Base-by-base conservation (phyloP, 371 early-diverging fungal genomes). In the Mortierella sp. region DNA sequence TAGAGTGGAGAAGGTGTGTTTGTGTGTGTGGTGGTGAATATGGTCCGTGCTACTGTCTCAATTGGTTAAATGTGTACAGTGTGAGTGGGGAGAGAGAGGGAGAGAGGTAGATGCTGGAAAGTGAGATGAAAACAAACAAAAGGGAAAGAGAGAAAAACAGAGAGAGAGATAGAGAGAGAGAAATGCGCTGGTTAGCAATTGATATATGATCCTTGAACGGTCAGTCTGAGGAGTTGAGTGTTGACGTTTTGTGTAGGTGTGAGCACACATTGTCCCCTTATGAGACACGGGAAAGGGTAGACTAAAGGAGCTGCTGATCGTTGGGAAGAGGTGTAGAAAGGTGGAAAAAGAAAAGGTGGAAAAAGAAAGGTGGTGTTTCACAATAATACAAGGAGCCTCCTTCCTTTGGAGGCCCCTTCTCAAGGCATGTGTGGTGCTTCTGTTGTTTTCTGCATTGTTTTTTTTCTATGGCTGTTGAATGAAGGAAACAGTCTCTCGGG, bases 251-350 rank as follows among this genome's bases (percentile, higher is more conserved):
- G 42, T 5, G 1, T 21, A 24, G 24, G 55, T n/a, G n/a, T 38
- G 55, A 55, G 55, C n/a, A n/a, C 6, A 0, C 55, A 58, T 44
- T 50, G 50, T 50, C 14, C 57, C 50, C 74, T 31, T 50, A 13
- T 14, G 60, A 28, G 28, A 60, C 26, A 28, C 5, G 60, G 78
- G 63, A 42, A 50, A 77, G 57, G 26, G n/a, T 78, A 54, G 74
- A 78, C 21, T 70, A 78, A 70, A 72, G 74, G n/a, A 26, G n/a
- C n/a, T 21, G 21, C 5, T n/a, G n/a, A 26, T 0, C n/a, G 7
- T 26, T 10, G 10, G 10, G 24, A n/a, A 57, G 6, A 9, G 57
- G 57, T 10, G 57, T 26, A 28, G 58, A 26, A 13, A 58, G 3
- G 55, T 8, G n/a, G 55, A 55, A 55, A 8, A n/a, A 55, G 7